Evolutionary conservation across 179 eudicot genomes (phyloP), one percentile per base, ranked within the genome.

Genomic region (Spergularia azorica): DNA sequence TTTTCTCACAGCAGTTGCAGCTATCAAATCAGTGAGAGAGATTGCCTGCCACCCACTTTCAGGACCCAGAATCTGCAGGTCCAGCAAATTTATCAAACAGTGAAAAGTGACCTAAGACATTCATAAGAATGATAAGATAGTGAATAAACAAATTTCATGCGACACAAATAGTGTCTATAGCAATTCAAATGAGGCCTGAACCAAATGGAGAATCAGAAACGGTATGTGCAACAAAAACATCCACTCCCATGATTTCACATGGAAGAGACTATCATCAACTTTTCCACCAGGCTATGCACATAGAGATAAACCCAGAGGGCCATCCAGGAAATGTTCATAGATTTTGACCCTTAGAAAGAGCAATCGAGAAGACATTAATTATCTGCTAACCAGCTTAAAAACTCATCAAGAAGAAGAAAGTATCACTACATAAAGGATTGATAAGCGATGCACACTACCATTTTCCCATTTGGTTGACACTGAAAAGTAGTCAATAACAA

Each of bases 41-140:
- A 91, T 79, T 56, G 97, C 87, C 84, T 91, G 94, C 99, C 99
- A 95, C 57, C 97, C 95, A 75, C 99, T 91, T 36, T 90, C 88
- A 39, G 97, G 84, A 71, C 95, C 95, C 75, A 95, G 89, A 77
- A 95, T 86, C 99, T 95, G 89, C 82, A 81, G 62, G 50, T 64
- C 39, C 56, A 73, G 48, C 52, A 36, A 54, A 54, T 5, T 60
- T 21, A 12, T 52, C 2, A 60, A 41, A 59, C 16, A 13, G 14
- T 9, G 21, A 63, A 11, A 79, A 36, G 26, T 26, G 26, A 66
- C 58, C 52, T 21, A 73, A 32, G 16, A 55, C 46, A 32, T 20
- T 54, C 41, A 52, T 70, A 52, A 26, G 32, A 26, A 26, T 26
- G 32, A 26, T 26, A 26, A 21, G 21, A 43, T 52, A 21, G 52